These are phyloP conservation scores for Sarcodon aspratus DNA, from an alignment of 768 basidiomycete species.

Conservation along the genomic window DNA sequence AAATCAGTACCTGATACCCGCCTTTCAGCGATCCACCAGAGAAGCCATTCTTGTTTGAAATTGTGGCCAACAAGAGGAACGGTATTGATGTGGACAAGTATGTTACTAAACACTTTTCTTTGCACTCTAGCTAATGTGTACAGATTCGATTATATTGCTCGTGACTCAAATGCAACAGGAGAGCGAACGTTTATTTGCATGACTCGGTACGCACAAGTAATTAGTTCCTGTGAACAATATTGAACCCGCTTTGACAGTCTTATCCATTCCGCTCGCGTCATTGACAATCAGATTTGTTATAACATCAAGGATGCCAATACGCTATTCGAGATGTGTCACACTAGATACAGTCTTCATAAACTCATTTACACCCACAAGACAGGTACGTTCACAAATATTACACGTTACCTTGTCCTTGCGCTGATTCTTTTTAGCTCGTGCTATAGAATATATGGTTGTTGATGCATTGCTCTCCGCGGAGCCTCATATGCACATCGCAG, in stretches of 20 bases:
- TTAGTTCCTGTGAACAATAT: neutral
- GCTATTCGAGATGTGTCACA: conserved; percentile 62
- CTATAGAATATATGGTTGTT: conserved; percentile 79
- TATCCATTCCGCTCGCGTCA: conserved; percentile 63
- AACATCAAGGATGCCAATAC: conserved; percentile 73
- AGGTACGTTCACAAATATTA: conserved; percentile 25
- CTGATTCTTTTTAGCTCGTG: conserved; percentile 36
- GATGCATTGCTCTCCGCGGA: conserved; percentile 69
- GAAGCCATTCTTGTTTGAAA: conserved; percentile 73
- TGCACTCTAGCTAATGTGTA: neutral
- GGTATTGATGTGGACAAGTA: conserved; percentile 86
- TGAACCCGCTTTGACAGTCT: conserved; percentile 30
- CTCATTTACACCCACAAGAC: conserved; percentile 77
- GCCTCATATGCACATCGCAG: conserved; percentile 46
- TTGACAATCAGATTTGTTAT: conserved; percentile 68
- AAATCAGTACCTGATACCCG: neutral
- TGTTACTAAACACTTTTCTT: conserved; percentile 4
- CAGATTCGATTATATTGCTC: conserved; percentile 75
- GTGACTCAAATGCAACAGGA: conserved; percentile 59
- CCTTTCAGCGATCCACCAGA: conserved; percentile 17
- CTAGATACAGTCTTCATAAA: conserved; percentile 74
- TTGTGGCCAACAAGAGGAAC: conserved; percentile 73
- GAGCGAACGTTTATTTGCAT: conserved; percentile 16
- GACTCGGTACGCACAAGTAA: neutral
- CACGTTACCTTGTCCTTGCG: neutral